These are phyloP conservation scores for Termitomyces sp. DNA, from an alignment of 768 basidiomycete genomes.

Conservation along the genomic window DNA sequence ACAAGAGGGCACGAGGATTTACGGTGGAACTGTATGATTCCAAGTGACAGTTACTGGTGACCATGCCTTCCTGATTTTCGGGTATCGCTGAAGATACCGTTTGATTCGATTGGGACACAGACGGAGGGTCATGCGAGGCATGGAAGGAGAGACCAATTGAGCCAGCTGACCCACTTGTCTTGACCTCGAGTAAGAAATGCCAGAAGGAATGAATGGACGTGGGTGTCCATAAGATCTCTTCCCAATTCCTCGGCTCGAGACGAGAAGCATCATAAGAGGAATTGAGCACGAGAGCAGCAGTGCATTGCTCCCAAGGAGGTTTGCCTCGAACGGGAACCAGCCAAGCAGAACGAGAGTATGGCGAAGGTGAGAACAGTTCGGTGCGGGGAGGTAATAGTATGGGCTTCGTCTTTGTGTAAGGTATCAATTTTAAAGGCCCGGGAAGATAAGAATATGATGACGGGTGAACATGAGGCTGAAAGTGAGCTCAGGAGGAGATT, in stretches of 20 bases:
- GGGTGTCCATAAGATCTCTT: constrained; percentile 42
- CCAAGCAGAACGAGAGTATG: constrained; percentile 45
- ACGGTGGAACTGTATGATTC: background rate
- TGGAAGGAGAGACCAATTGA: constrained; percentile 47
- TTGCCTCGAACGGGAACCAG: constrained; percentile 51
- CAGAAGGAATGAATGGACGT: constrained; percentile 39
- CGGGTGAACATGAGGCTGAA: constrained; percentile 31
- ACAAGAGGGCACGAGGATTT: constrained; percentile 16
- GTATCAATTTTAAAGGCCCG: constrained; percentile 17
- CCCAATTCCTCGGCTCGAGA: constrained; percentile 12
- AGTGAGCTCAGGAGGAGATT: constrained; percentile 2
- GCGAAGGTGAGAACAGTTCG: constrained; percentile 11
- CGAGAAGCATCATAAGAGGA: constrained; percentile 14
- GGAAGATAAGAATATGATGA: constrained; percentile 17
- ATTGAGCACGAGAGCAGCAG: constrained; percentile 36
- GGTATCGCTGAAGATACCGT: background rate
- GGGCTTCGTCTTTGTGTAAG: constrained; percentile 30
- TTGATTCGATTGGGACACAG: background rate
- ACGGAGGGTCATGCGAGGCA: constrained; percentile 9
- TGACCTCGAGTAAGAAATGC: constrained; percentile 40
- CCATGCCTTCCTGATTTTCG: background rate
- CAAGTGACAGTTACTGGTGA: background rate
- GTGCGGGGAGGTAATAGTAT: constrained; percentile 31
- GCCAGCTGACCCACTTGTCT: constrained; percentile 31
- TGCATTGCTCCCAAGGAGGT: constrained; percentile 41